phyloP scores from a whole-genome alignment of 306 rosid species.

The Abrus pulchellus region DNA sequence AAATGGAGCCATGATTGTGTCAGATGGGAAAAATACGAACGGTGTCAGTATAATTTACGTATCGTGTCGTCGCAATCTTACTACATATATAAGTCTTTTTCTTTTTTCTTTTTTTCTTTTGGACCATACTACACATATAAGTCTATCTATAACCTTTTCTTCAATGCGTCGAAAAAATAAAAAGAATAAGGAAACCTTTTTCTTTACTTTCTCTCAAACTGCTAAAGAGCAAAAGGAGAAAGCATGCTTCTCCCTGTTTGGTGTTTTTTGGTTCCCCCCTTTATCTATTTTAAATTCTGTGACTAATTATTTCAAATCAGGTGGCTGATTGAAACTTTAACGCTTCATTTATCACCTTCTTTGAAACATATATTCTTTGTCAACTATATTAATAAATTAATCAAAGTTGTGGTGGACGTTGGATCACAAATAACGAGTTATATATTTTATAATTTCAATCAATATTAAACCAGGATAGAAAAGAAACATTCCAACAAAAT shows the following conservation, averaged over 20 bases:
- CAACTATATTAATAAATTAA: conserved; percentile 29
- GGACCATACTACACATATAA: background rate
- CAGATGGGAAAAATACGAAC: background rate
- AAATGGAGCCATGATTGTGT: background rate
- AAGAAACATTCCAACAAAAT: background rate
- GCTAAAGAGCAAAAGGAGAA: conserved; percentile 12
- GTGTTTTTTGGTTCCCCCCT: conserved; percentile 41
- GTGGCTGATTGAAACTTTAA: conserved; percentile 42
- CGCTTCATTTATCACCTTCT: conserved; percentile 24
- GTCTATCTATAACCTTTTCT: background rate
- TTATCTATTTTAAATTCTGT: conserved; percentile 43
- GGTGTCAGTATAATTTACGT: background rate
- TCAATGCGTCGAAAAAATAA: too few relatives aligned
- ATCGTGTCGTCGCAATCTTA: background rate
- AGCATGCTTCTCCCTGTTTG: conserved; percentile 26
- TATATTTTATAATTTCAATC: background rate
- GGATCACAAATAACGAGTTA: too few relatives aligned
- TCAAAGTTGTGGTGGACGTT: background rate
- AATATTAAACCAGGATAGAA: background rate
- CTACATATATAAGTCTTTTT: background rate
- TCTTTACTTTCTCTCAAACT: conserved; percentile 2
- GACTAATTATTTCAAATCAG: conserved; percentile 37
- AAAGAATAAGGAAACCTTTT: background rate
- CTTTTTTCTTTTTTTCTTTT: too few relatives aligned
- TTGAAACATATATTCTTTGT: conserved; percentile 1